phyloP scores from a whole-genome alignment of 805 yeast genomes.

The Yamadazyma ubonensis region DNA sequence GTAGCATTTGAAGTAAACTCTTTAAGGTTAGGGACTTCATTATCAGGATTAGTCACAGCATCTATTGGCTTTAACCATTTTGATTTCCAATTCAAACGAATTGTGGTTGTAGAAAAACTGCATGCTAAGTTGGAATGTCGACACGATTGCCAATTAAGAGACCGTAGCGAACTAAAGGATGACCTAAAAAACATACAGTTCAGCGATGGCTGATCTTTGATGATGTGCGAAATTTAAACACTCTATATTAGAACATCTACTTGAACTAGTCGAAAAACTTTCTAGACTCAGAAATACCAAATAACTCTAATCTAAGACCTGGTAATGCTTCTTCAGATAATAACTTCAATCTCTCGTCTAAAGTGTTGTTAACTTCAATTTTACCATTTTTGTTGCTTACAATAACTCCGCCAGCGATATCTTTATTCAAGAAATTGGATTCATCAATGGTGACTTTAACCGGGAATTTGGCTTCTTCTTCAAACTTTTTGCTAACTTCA shows the following conservation, averaged over 20 bases:
- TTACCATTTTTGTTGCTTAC: constrained; percentile 70
- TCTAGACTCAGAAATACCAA: constrained; percentile 82
- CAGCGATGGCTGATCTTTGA: not conserved
- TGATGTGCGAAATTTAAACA: not conserved
- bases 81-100: too few species aligned
- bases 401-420: constrained; percentile 82
- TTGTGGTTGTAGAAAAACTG: too few species aligned
- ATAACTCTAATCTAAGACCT: constrained; percentile 84
- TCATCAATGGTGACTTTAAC: constrained; percentile 60
- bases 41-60: constrained; percentile 9
- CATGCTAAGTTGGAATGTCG: too few species aligned
- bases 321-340: constrained; percentile 86
- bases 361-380: constrained; percentile 87
- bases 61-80: constrained; percentile 11
- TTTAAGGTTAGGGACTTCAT: constrained; percentile 14
- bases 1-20: constrained; percentile 18
- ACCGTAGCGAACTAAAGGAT: too few species aligned
- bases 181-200: too few species aligned
- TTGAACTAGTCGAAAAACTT: constrained; percentile 77
- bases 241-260: not conserved
- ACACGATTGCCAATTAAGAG: too few species aligned
- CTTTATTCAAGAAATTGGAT: constrained; percentile 54
- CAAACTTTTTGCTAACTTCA: constrained; percentile 62
- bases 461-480: constrained; percentile 57
- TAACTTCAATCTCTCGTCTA: constrained; percentile 88